phyloP scores from a whole-genome alignment of 1,139 yeast genomes.

The Taiozyma onychis region DNA sequence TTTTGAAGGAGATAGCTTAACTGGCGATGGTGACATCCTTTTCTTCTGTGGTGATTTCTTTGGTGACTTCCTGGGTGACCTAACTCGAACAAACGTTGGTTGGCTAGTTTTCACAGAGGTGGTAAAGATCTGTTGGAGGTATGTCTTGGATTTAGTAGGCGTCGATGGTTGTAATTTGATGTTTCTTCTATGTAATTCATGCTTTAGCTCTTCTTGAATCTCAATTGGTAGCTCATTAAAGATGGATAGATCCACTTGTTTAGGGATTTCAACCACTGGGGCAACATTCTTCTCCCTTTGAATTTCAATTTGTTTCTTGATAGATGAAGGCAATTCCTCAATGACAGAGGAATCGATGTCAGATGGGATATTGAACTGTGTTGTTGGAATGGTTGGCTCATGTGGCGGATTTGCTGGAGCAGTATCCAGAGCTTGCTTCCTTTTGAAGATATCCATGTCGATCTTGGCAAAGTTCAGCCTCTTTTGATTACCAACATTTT shows the following conservation, averaged over 20 bases:
- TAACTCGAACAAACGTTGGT: slow-evolving; percentile 32
- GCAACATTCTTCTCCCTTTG: slow-evolving; percentile 11
- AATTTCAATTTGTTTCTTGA: slow-evolving; percentile 18
- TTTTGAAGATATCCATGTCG: slow-evolving; percentile 5
- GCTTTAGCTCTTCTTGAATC: slow-evolving; percentile 42
- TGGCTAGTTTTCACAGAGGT: slow-evolving; percentile 11
- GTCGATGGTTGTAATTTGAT: slow-evolving; percentile 22
- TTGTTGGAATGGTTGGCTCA: slow-evolving; percentile 7
- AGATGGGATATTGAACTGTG: slow-evolving; percentile 24
- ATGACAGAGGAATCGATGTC: slow-evolving; percentile 28
- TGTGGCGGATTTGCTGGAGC: slow-evolving; percentile 3
- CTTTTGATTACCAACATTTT: slow-evolving; percentile 34
- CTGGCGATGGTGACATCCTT: slow-evolving; percentile 18
- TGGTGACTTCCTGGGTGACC: slow-evolving; percentile 11
- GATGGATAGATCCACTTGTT: slow-evolving; percentile 47
- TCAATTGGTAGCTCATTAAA: slow-evolving; percentile 49
- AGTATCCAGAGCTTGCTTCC: background rate
- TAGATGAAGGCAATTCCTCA: slow-evolving; percentile 27
- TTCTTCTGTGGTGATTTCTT: slow-evolving; percentile 20
- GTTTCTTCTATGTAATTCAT: slow-evolving; percentile 34
- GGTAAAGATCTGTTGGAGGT: slow-evolving; percentile 39
- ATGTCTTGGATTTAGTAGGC: slow-evolving; percentile 25
- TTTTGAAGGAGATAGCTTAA: slow-evolving; percentile 4
- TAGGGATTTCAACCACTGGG: slow-evolving; percentile 20
- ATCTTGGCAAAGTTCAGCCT: slow-evolving; percentile 34